These are phyloP conservation scores for Teratosphaeria epicoccoides DNA, from an alignment of 2,329 filamentous ascomycete species.

Conservation along the genomic window DNA sequence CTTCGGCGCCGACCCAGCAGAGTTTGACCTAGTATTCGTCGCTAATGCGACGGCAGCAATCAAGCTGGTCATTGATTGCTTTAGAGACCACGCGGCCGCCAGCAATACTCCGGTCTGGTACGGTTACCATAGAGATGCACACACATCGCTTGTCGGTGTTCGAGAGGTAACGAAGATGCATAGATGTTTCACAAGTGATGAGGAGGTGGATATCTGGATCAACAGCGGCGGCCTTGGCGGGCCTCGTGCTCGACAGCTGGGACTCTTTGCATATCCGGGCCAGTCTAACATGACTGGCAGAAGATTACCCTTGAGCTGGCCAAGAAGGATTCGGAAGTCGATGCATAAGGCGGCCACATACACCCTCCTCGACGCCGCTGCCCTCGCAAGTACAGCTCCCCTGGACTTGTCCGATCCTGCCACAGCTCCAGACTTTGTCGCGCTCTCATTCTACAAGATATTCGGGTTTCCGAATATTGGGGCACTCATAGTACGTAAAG, in stretches of 20 bases:
- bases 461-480: conserved; percentile 57
- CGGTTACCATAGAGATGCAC: conserved; percentile 50
- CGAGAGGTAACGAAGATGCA: conserved; percentile 26
- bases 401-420: conserved; percentile 45
- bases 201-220: conserved; percentile 33
- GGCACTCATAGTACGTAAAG: conserved; percentile 46
- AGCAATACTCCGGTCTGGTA: conserved; percentile 42
- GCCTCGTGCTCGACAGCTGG: conserved; percentile 24
- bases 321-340: conserved; percentile 24
- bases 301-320: conserved; percentile 27
- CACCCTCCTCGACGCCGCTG: conserved; percentile 53
- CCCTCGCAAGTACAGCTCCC: conserved; percentile 51
- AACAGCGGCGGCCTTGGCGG: conserved; percentile 28
- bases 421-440: conserved; percentile 49
- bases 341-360: conserved; percentile 30
- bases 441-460: conserved; percentile 55
- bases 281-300: conserved; percentile 32
- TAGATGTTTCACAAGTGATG: conserved; percentile 30
- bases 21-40: conserved; percentile 53
- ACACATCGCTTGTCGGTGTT: conserved; percentile 45
- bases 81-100: conserved; percentile 44
- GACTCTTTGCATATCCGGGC: conserved; percentile 29
- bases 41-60: conserved; percentile 53
- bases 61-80: conserved; percentile 50
- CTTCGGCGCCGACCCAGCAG: conserved; percentile 47